Evolutionary conservation across 2,329 filamentous ascomycete species (phyloP).

Genomic region (Stachybotrys echinatus): DNA sequence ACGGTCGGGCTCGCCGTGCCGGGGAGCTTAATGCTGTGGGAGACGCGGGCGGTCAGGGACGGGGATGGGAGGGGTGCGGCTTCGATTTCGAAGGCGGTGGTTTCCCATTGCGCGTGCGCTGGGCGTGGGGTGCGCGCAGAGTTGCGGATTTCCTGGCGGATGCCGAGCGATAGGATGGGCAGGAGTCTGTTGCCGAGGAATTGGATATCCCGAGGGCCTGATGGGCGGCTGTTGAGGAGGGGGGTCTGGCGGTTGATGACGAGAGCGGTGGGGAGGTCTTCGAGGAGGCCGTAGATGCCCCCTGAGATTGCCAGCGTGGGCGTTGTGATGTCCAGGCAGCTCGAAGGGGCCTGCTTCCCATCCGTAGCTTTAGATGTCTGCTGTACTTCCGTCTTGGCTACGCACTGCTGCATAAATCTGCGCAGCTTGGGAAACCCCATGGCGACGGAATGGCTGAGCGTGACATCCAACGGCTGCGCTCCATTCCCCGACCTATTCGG

Average conservation of each 20-base stretch:
- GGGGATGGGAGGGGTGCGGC: conserved; percentile 31
- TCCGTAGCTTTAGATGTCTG: conserved; percentile 7
- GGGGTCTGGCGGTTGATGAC: conserved; percentile 15
- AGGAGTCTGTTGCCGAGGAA: conserved; percentile 31
- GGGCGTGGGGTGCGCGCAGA: background rate
- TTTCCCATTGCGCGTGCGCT: conserved; percentile 13
- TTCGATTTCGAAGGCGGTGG: conserved; percentile 16
- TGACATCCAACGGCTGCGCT: conserved; percentile 29
- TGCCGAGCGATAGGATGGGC: conserved; percentile 28
- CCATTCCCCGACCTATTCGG: background rate
- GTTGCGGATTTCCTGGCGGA: conserved; percentile 33
- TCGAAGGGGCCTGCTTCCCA: conserved; percentile 6
- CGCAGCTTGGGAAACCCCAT: conserved; percentile 26
- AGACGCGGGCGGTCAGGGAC: conserved; percentile 29
- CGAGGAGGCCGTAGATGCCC: conserved; percentile 32
- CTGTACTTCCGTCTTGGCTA: conserved; percentile 4
- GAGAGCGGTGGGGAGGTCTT: conserved; percentile 13
- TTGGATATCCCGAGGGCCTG: conserved; percentile 21
- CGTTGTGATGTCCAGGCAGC: conserved; percentile 12
- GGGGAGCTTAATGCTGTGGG: conserved; percentile 23
- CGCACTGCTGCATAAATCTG: conserved; percentile 16
- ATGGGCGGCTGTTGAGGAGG: background rate
- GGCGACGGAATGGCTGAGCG: conserved; percentile 31
- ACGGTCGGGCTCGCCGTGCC: conserved; percentile 22
- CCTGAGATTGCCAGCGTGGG: conserved; percentile 33